phyloP scores from a whole-genome alignment of 305 asterid genomes.

The Rubia tinctorum region DNA sequence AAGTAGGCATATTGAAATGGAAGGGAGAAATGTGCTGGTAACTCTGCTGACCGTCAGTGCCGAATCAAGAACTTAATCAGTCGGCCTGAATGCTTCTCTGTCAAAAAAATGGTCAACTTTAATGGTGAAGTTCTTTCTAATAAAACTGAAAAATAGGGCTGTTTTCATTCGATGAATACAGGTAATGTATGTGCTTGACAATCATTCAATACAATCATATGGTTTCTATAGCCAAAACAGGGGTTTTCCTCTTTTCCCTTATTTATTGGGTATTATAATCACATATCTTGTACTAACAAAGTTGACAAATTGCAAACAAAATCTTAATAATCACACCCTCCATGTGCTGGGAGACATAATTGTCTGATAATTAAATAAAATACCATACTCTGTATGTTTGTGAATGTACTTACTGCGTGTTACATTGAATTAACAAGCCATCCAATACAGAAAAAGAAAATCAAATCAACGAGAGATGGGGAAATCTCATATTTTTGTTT shows the following conservation, averaged over 20 bases:
- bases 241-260: neutral
- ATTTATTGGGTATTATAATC: neutral
- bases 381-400: neutral
- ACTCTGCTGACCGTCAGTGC: too few relatives aligned
- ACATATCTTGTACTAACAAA: neutral
- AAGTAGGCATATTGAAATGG: too few relatives aligned
- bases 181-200: neutral
- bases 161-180: neutral
- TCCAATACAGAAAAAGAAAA: neutral
- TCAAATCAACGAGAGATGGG: neutral
- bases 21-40: too few relatives aligned
- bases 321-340: constrained; percentile 2
- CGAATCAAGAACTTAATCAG: too few relatives aligned
- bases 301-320: constrained; percentile 10
- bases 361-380: neutral
- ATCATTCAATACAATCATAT: neutral
- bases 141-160: neutral
- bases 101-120: too few relatives aligned
- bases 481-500: neutral
- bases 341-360: constrained; percentile 8
- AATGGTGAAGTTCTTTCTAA: too few relatives aligned
- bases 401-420: neutral
- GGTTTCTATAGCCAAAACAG: neutral
- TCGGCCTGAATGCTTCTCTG: too few relatives aligned
- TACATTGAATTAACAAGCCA: neutral